A percentile compares a stretch with the other conserved stretches of the same genome.
These are phyloP conservation scores for Hypoxylon sp. DNA, from an alignment of 2,329 filamentous ascomycete species.

Conservation along the genomic window DNA sequence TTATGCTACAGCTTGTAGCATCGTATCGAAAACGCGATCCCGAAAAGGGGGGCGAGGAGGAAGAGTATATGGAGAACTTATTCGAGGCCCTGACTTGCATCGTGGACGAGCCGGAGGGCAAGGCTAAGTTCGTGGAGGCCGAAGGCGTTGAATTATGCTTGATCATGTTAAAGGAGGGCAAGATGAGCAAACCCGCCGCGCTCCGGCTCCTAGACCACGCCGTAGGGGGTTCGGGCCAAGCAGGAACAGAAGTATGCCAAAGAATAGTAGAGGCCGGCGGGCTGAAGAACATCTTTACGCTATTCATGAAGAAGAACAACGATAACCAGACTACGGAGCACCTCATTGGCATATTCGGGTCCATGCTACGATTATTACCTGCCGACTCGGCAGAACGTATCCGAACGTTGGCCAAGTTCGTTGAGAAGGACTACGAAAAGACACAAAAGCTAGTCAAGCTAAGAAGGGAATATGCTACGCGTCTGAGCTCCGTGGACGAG, in stretches of 20 bases:
- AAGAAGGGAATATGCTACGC: conserved; percentile 76
- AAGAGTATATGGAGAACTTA: conserved; percentile 94
- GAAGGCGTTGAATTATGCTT: conserved; percentile 93
- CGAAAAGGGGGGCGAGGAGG: conserved; percentile 85
- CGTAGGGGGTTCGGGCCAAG: conserved; percentile 65
- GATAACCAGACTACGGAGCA: conserved; percentile 79
- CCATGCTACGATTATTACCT: conserved; percentile 83
- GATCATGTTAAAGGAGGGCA: conserved; percentile 92
- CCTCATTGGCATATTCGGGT: conserved; percentile 85
- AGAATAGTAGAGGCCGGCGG: conserved; percentile 85
- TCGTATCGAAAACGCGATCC: conserved; percentile 90
- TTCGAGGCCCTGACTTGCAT: conserved; percentile 89
- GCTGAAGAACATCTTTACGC: conserved; percentile 84
- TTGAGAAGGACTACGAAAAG: conserved; percentile 95
- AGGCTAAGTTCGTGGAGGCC: conserved; percentile 84
- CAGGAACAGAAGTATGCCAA: conserved; percentile 75
- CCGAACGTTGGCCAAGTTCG: conserved; percentile 90
- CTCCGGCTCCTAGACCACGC: conserved; percentile 89
- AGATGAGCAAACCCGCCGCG: conserved; percentile 82
- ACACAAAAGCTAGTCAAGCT: conserved; percentile 78
- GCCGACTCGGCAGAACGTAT: conserved; percentile 83
- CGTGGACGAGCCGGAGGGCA: conserved; percentile 80
- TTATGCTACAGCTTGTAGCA: conserved; percentile 84
- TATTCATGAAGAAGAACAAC: conserved; percentile 86
- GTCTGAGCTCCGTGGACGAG: conserved; percentile 72